A percentile compares a stretch with the other conserved stretches of the same genome.
These are phyloP conservation scores for Cryptococcus floricola DNA, from an alignment of 1,284 basidiomycete genomes.

Conservation along the genomic window DNA sequence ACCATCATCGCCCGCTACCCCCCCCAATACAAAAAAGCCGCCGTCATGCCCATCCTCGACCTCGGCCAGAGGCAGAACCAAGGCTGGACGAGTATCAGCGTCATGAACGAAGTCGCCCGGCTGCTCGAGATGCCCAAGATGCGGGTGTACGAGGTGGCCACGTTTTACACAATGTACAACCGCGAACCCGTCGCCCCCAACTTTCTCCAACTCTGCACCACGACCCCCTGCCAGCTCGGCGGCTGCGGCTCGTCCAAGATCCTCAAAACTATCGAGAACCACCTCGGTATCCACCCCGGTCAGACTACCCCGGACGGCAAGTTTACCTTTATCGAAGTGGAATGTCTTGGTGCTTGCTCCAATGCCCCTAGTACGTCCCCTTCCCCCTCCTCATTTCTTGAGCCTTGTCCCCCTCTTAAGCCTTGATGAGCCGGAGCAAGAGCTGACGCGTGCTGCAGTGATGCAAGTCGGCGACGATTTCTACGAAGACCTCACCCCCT, in stretches of 20 bases:
- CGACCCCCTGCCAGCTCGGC: constrained; percentile 95
- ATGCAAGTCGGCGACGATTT: constrained; percentile 94
- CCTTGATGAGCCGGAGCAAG: not conserved
- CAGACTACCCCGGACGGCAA: constrained; percentile 92
- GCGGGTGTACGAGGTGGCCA: constrained; percentile 95
- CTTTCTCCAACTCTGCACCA: constrained; percentile 98
- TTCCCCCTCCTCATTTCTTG: too few relatives aligned
- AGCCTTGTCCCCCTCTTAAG: too few relatives aligned
- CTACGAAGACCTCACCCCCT: constrained; percentile 96
- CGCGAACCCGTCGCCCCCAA: constrained; percentile 90
- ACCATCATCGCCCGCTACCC: constrained; percentile 92
- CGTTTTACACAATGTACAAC: constrained; percentile 99
- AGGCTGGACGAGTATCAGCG: constrained; percentile 97
- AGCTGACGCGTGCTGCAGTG: constrained; percentile 52
- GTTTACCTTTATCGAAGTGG: constrained; percentile 96
- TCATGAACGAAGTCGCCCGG: constrained; percentile 96
- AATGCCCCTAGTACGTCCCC: constrained; percentile 79
- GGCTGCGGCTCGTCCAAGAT: constrained; percentile 81
- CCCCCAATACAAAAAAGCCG: constrained; percentile 95
- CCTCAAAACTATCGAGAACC: constrained; percentile 74
- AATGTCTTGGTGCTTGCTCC: constrained; percentile 96
- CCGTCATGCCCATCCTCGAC: constrained; percentile 94
- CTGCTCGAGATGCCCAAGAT: constrained; percentile 93
- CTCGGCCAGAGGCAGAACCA: constrained; percentile 96
- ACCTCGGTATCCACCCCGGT: constrained; percentile 81